Evolutionary conservation across 1,284 basidiomycete species (phyloP).

Genomic region (Cutaneotrichosporon dermatis): DNA sequence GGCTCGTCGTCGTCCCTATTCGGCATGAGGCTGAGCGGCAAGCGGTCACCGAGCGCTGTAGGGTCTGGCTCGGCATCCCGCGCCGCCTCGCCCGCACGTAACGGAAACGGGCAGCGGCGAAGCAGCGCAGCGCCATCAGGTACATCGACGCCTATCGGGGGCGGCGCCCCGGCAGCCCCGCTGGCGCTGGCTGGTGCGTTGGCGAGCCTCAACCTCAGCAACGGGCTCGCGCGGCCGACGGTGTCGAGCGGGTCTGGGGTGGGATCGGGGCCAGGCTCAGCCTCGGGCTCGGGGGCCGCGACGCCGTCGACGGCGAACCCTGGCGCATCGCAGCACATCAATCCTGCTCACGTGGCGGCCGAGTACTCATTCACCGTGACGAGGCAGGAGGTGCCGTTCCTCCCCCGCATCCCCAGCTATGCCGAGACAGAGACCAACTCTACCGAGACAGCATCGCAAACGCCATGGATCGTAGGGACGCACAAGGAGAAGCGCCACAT

Average conservation of each 20-base stretch:
- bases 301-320: neutral
- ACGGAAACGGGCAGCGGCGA: neutral
- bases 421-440: slow-evolving; percentile 1
- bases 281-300: neutral
- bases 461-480: slow-evolving; percentile 26
- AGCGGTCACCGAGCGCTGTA: neutral
- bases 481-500: slow-evolving; percentile 17
- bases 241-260: neutral
- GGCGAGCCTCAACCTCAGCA: slow-evolving; percentile 12
- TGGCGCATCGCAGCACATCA: neutral
- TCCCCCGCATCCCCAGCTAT: slow-evolving; percentile 6
- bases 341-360: slow-evolving; percentile 4
- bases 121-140: neutral
- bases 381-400: slow-evolving; percentile 7
- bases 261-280: neutral
- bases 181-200: slow-evolving; percentile 13
- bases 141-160: slow-evolving; percentile 3
- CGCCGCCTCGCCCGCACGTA: neutral
- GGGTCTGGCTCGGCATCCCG: neutral
- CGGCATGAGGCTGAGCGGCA: slow-evolving; percentile 9
- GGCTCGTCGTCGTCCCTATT: slow-evolving; percentile 14
- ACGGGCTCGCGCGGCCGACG: neutral
- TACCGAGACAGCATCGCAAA: neutral
- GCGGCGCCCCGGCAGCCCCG: neutral
- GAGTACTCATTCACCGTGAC: slow-evolving; percentile 4